Evolutionary conservation across 495 filamentous ascomycete species (phyloP), one percentile per base, ranked within the genome.

Genomic region (Hypoxylon trugodes): DNA sequence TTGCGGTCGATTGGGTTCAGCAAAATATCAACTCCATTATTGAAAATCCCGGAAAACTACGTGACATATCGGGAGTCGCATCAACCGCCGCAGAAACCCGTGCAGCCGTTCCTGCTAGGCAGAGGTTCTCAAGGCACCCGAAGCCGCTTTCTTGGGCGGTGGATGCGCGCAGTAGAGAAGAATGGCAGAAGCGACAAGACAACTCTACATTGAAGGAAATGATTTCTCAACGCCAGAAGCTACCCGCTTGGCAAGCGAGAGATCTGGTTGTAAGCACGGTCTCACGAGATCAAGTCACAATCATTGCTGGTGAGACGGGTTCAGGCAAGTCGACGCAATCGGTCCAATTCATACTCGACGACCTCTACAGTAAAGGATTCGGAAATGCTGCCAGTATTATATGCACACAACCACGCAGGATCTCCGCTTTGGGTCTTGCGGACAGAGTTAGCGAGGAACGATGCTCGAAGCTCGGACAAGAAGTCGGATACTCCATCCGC

Each of bases 261-360:
- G 86, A 92, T 30, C 77, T 83, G 7, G 90, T 98, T 22, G 82
- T 97, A 21, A 68, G 81, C 9, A 86, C 90, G 2, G 88, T 98
- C 15, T 83, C 82, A 26, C 69, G 78, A 3, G 84, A 91, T 69
- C 92, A 96, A 73, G 91, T 98, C 16, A 94, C 90, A 3, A 98
- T 98, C 61, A 96, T 98, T 48, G 94, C 92, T 22, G 95, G 95
- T 63, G 95, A 97, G 76, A 98, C 95, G 5, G 95, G 95, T 50
- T 96, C 91, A 37, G 95, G 95, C 68, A 98, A 98, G 73, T 96
- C 92, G 51, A 98, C 95, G 0, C 95, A 98, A 73, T 91, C 91
- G 9, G 95, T 97, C 3, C 95, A 98, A 72, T 98, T 98, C 73
- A 81, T 98, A 18, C 80, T 98, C 5, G 95, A 98, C 67, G 92